Percentiles rank a stretch among this genome's conserved stretches.
phyloP scores from a whole-genome alignment of 73 alveolate species.

The Paramecium octaurelia region DNA sequence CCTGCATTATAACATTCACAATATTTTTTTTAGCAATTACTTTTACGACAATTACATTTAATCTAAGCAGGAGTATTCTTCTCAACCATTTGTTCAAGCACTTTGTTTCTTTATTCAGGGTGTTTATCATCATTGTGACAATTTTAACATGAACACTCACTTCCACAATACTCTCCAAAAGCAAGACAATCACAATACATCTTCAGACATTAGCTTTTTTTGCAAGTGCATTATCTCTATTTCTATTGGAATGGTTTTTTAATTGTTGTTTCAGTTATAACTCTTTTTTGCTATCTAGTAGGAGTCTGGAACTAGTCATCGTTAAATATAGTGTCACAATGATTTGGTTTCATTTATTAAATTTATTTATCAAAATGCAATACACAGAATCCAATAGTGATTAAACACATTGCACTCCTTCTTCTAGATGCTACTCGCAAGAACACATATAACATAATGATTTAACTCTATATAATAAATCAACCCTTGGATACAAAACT shows the following conservation, averaged over 20 bases:
- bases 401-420: not conserved
- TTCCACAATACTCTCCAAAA: not conserved
- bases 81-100: not conserved
- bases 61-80: not conserved
- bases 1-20: constrained; percentile 59
- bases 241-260: not conserved
- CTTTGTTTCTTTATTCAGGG: not conserved
- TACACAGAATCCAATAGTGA: not conserved
- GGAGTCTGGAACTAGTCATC: constrained; percentile 11
- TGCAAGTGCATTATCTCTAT: not conserved
- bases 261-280: not conserved
- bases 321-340: not conserved
- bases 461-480: not conserved
- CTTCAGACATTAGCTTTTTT: constrained; percentile 9
- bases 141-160: not conserved
- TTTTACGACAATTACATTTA: constrained; percentile 11
- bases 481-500: constrained; percentile 53
- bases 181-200: constrained; percentile 30
- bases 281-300: not conserved
- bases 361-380: not conserved
- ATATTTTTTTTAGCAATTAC: constrained; percentile 14
- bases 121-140: not conserved
- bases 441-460: not conserved
- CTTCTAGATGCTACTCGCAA: not conserved
- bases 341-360: not conserved